Evolutionary conservation across 345 rosid species (phyloP), one percentile per base, ranked within the genome.

Genomic region (Gossypium ekmanianum): DNA sequence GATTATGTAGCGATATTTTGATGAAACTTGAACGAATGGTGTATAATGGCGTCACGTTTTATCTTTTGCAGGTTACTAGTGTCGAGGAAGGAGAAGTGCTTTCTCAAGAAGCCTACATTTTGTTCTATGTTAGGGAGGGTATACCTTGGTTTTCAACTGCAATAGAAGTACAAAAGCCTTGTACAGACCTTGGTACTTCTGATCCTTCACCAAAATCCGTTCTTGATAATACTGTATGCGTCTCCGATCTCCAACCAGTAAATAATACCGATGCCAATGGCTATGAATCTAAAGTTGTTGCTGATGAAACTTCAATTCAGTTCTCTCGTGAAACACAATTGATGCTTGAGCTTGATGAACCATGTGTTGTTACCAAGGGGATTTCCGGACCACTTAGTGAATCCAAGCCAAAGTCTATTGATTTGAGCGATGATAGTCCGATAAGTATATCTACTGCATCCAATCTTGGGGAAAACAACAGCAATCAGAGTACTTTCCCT

Each of bases 151-250:
- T 90, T 83, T 85, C 90, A 54, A 85, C 75, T 75, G 81, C 81
- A 67, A 80, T 81, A 52, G 88, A 86, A 85, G 70, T 72, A 59
- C 78, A 79, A 69, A 78, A 77, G 68, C 76, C 78, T 45, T 61
- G 62, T 61, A 11, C 44, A 45, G 79, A 78, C 71, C 61, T 75
- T 22, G 75, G 61, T 61, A 63, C 73, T 24, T 63, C 71, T 45
- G 84, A 76, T 73, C 74, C 84, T 50, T 95, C 97, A 11, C 97
- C 96, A 34, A 87, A 85, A 69, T 91, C 97, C n/a, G 97, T 95
- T 79, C 85, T 89, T 10, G 91, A 91, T 61, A 82, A 79, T 44
- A 48, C 75, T 47, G 85, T 79, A 59, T 74, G 59, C 77, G 13
- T 77, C 55, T 75, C 85, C 16, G 68, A 68, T 74, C 71, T 68